Percentiles rank a stretch among this genome's conserved stretches.
These are phyloP conservation scores for Nakazawaea sp. DNA, from an alignment of 805 yeast species.

Conservation along the genomic window DNA sequence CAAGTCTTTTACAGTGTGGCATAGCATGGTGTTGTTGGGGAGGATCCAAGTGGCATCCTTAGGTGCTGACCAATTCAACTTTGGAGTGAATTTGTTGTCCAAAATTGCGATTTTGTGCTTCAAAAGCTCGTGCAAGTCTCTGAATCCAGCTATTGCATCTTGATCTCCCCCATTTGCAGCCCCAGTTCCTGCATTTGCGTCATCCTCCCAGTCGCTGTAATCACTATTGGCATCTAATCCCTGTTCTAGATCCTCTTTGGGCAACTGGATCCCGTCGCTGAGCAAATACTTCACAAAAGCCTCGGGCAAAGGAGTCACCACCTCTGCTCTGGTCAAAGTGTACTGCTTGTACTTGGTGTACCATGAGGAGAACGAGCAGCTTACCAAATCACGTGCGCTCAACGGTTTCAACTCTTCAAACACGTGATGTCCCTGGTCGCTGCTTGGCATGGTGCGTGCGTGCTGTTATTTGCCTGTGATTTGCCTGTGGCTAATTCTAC, in stretches of 20 bases:
- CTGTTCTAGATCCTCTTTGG: slow-evolving; percentile 34
- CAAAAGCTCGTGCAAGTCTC: slow-evolving; percentile 52
- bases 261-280: slow-evolving; percentile 63
- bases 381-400: slow-evolving; percentile 34
- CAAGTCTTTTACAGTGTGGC: slow-evolving; percentile 65
- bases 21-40: slow-evolving; percentile 68
- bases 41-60: slow-evolving; percentile 91
- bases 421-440: neutral
- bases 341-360: slow-evolving; percentile 39
- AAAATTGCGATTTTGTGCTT: slow-evolving; percentile 35
- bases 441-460: slow-evolving; percentile 4
- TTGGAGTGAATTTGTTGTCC: slow-evolving; percentile 66
- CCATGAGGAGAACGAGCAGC: slow-evolving; percentile 59
- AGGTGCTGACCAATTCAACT: slow-evolving; percentile 96
- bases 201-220: slow-evolving; percentile 65
- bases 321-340: slow-evolving; percentile 37
- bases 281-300: slow-evolving; percentile 53
- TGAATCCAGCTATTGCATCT: slow-evolving; percentile 48
- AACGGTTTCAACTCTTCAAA: slow-evolving; percentile 13
- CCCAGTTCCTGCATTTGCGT: slow-evolving; percentile 18
- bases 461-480: no score
- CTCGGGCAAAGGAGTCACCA: slow-evolving; percentile 52
- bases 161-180: no score
- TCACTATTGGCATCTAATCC: slow-evolving; percentile 37
- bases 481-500: no score